Base-by-base conservation (phyloP, 345 rosid genomes). In the Boechera divaricarpa region DNA sequence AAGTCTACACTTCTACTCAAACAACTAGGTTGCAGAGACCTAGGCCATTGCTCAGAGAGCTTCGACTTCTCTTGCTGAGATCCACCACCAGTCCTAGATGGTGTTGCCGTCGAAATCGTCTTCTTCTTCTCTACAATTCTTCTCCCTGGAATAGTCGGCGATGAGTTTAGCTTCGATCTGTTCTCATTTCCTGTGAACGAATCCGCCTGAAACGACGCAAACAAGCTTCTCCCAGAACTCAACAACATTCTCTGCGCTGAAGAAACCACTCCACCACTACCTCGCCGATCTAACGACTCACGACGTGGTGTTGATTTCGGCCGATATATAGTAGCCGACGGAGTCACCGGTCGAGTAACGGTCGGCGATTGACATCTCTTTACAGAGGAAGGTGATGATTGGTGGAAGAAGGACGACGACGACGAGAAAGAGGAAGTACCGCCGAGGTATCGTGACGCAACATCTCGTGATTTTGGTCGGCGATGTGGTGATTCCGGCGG, bases 141-240 rank as follows among this genome's bases (percentile, higher is more conserved):
- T 86, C 80, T 88, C 77, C 85, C 72, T 16, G 55, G 21, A 31
- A 49, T 68, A 73, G 49, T 67, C 45, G 88, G 93, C 29, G 90
- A 69, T 21, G 89, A 82, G 13, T 81, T 72, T 12, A 86, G 83
- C 84, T 87, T 89, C 67, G 90, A 83, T 74, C 87, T 91, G 58
- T 86, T 86, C 41, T 82, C 89, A 38, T 70, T 83, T 68, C 76
- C 71, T 57, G 92, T 71, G 69, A 86, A 84, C 62, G 90, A 90
- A 67, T 85, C 95, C 5, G 89, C 92, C 75, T 89, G 98, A 87
- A 90, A 90, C 64, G 98, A 88, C 38, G 88, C 88, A 7, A 92
- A 86, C 81, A 92, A 74, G 81, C 94, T 86, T 82, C 96, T 88
- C 54, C 91, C 84, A 13, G 97, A 90, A 61, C 89, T 82, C 74